Conservation (phyloP, 805 yeast species). For the Wickerhamiella sergipiensis region DNA sequence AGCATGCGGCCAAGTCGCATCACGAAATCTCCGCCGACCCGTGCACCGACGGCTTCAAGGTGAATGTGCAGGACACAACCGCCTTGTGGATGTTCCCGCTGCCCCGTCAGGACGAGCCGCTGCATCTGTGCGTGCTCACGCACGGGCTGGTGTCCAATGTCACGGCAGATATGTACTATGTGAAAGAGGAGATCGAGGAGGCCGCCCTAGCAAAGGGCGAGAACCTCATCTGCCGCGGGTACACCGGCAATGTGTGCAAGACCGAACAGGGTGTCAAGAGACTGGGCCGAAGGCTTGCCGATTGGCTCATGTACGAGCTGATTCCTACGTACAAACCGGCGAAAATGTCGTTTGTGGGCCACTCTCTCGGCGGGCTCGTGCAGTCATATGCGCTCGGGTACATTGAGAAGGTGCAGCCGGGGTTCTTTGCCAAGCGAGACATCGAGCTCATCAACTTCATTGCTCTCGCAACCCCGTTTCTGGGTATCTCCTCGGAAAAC, state of each 20-base stretch:
- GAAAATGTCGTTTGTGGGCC: conserved; percentile 78
- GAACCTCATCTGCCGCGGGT: conserved; percentile 73
- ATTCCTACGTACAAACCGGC: conserved; percentile 32
- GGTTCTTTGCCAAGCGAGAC: conserved; percentile 40
- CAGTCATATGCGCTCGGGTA: conserved; percentile 87
- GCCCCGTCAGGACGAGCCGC: conserved; percentile 36
- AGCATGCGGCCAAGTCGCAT: conserved; percentile 13
- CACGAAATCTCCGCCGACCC: conserved; percentile 3
- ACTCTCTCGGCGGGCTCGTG: conserved; percentile 84
- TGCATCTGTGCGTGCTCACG: conserved; percentile 73
- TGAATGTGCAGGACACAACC: conserved; percentile 38
- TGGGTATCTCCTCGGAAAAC: conserved; percentile 80
- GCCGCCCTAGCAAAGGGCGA: conserved; percentile 33
- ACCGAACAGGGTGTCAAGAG: conserved; percentile 82
- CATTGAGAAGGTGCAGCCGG: conserved; percentile 47
- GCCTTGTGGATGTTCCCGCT: conserved; percentile 69
- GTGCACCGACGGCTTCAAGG: conserved; percentile 12
- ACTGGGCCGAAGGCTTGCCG: conserved; percentile 70
- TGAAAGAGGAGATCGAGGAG: conserved; percentile 66
- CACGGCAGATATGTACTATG: conserved; percentile 77
- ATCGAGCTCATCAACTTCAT: conserved; percentile 67
- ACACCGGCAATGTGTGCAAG: conserved; percentile 66
- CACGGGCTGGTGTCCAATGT: conserved; percentile 89
- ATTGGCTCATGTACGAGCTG: conserved; percentile 47
- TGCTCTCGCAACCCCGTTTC: conserved; percentile 73